A percentile compares a stretch with the other conserved stretches of the same genome.
Evolutionary conservation across 129 eudicot species (phyloP).

Genomic region (Chrysanthemum lavandulifolium): DNA sequence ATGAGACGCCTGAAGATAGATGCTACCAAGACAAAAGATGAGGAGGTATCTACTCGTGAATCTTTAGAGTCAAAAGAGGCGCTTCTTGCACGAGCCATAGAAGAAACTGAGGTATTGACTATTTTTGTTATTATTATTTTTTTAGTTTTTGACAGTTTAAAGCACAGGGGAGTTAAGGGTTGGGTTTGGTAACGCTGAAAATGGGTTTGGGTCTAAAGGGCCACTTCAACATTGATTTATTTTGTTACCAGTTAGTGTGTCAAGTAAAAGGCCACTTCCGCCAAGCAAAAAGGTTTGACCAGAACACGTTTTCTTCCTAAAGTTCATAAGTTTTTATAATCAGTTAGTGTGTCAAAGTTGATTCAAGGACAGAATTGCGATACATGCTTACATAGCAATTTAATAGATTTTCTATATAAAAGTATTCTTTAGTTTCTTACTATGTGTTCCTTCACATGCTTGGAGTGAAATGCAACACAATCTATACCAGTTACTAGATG

Average conservation of each 20-base stretch:
- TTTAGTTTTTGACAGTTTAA: not conserved
- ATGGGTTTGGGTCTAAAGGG: no score
- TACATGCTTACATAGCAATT: not conserved
- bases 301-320: no score
- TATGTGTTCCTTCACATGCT: no score
- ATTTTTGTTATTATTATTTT: not conserved
- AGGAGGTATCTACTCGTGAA: slow-evolving; percentile 68
- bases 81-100: slow-evolving; percentile 73
- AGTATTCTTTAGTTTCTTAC: no score
- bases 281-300: no score
- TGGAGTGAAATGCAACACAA: not conserved
- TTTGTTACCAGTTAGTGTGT: no score
- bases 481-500: not conserved
- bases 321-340: not conserved
- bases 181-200: no score
- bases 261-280: no score
- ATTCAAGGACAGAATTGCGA: no score
- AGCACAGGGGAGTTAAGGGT: no score
- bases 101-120: slow-evolving; percentile 73
- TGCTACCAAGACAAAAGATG: slow-evolving; percentile 71
- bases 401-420: no score
- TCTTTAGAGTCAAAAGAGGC: slow-evolving; percentile 94
- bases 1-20: slow-evolving; percentile 70
- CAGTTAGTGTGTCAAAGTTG: not conserved
- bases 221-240: no score